Conservation (phyloP, 169 alveolate species). For the Perkinsus marinus region DNA sequence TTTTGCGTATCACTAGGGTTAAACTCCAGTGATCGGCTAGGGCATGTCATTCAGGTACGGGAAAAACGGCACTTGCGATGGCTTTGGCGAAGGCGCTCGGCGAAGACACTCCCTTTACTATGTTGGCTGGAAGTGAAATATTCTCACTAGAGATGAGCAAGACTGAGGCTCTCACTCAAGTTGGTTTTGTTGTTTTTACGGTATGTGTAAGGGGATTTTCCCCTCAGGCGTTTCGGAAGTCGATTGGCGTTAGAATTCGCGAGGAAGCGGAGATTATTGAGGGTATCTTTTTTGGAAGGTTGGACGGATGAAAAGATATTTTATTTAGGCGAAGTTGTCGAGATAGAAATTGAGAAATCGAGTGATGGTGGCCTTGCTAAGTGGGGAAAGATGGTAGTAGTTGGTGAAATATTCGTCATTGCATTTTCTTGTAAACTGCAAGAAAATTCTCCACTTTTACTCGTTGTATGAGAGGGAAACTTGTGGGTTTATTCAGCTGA, state of each 20-base stretch:
- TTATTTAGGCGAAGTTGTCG: constrained; percentile 79
- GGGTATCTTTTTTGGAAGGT: constrained; percentile 47
- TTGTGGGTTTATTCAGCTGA: too few species aligned
- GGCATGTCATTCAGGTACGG: constrained; percentile 64
- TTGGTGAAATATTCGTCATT: not conserved
- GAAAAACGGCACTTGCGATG: constrained; percentile 98
- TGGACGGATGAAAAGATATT: not conserved
- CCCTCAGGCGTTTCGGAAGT: constrained; percentile 86
- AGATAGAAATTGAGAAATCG: constrained; percentile 80
- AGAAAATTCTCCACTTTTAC: too few species aligned
- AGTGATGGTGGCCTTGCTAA: not conserved
- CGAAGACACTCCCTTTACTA: constrained; percentile 91
- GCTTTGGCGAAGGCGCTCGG: constrained; percentile 96
- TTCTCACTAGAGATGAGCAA: constrained; percentile 93
- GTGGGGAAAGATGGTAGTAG: constrained; percentile 8
- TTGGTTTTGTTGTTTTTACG: not conserved
- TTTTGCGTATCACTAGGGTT: too few species aligned
- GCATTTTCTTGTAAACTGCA: not conserved
- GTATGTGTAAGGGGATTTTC: not conserved
- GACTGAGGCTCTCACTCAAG: constrained; percentile 78
- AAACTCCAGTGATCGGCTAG: too few species aligned
- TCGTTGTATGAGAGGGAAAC: too few species aligned
- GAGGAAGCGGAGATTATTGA: constrained; percentile 97
- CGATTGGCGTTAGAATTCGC: constrained; percentile 93
- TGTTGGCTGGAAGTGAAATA: constrained; percentile 94